A percentile compares a stretch with the other conserved stretches of the same genome.
These are phyloP conservation scores for Conidiobolus incongruus DNA, from an alignment of 371 early-diverging fungal species.

Conservation along the genomic window DNA sequence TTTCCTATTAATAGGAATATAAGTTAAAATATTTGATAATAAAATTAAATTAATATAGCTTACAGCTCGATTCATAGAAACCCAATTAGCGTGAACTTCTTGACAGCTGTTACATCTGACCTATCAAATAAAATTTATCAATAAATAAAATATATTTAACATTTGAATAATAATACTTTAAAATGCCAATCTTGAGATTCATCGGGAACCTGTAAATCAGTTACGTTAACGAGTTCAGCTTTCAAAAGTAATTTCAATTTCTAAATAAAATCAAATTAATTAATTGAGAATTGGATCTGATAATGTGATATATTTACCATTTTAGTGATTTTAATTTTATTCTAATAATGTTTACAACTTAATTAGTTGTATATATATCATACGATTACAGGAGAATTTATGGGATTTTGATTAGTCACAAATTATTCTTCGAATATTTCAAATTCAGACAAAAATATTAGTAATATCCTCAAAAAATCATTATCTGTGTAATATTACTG, in stretches of 20 bases:
- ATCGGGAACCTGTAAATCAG: slow-evolving; percentile 33
- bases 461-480: too few species aligned
- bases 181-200: slow-evolving; percentile 51
- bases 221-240: slow-evolving; percentile 64
- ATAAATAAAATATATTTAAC: neutral
- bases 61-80: slow-evolving; percentile 46
- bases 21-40: neutral
- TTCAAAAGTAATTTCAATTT: slow-evolving; percentile 14
- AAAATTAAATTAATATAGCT: slow-evolving; percentile 7
- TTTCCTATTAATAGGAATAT: slow-evolving; percentile 8
- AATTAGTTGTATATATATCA: too few species aligned
- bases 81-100: slow-evolving; percentile 45
- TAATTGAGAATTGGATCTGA: too few species aligned
- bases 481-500: too few species aligned
- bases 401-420: too few species aligned
- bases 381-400: too few species aligned
- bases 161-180: slow-evolving; percentile 8
- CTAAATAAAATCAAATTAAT: neutral
- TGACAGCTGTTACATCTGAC: slow-evolving; percentile 62
- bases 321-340: too few species aligned
- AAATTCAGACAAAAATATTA: too few species aligned
- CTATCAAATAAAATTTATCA: slow-evolving; percentile 10
- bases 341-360: too few species aligned
- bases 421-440: too few species aligned
- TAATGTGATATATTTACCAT: too few species aligned